These are phyloP conservation scores for Extremus antarcticus DNA, from an alignment of 495 filamentous ascomycete species.

Conservation along the genomic window DNA sequence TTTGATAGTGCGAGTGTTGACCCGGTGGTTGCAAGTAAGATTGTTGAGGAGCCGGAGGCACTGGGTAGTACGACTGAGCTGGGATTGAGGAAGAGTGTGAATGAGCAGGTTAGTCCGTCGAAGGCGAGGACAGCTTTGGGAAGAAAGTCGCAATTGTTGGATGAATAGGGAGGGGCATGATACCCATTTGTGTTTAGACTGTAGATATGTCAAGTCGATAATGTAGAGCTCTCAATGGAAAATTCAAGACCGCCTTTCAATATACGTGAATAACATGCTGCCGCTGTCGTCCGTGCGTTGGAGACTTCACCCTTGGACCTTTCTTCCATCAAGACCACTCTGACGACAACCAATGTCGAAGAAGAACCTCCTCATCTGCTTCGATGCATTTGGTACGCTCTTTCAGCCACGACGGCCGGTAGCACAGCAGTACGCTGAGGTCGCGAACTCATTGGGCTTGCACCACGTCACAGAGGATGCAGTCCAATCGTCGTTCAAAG, in stretches of 20 bases:
- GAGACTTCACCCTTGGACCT: neutral
- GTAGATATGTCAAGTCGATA: too few relatives aligned
- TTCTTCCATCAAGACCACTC: neutral
- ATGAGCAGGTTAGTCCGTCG: neutral
- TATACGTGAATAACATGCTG: neutral
- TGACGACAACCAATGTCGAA: slow-evolving; percentile 19
- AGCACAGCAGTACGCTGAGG: slow-evolving; percentile 48
- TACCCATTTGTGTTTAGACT: neutral
- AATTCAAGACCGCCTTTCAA: neutral
- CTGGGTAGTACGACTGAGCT: slow-evolving; percentile 12
- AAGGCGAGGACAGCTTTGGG: neutral
- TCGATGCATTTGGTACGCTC: slow-evolving; percentile 72
- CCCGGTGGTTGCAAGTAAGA: slow-evolving; percentile 2
- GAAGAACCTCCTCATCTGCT: slow-evolving; percentile 49
- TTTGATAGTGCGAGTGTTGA: neutral
- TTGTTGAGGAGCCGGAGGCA: slow-evolving; percentile 10
- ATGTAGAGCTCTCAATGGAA: too few relatives aligned
- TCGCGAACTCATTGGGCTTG: slow-evolving; percentile 50
- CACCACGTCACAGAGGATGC: slow-evolving; percentile 26
- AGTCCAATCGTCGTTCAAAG: slow-evolving; percentile 33
- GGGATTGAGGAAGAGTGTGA: slow-evolving; percentile 17
- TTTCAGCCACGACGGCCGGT: slow-evolving; percentile 53
- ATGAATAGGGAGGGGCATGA: neutral
- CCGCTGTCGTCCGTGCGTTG: neutral
- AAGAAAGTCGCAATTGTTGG: neutral